Conservation (phyloP, 805 yeast genomes). For the Yarrowia sp. region DNA sequence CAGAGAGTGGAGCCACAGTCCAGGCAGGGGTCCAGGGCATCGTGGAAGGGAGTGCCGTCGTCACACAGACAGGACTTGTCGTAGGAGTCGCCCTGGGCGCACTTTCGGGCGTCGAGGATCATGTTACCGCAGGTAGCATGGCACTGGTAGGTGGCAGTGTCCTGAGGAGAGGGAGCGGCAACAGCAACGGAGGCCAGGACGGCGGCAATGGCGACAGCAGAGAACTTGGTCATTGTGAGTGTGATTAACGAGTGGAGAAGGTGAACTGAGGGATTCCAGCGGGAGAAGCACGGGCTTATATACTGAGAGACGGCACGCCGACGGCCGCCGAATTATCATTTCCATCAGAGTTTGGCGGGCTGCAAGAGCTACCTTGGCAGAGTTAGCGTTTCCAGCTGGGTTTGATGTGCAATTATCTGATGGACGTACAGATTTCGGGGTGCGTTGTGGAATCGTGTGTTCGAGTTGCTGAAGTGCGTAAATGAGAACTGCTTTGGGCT, state of each 20-base stretch:
- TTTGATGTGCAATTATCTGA: neutral
- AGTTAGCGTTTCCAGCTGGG: neutral
- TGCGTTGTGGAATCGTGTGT: too few relatives aligned
- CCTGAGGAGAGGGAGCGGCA: constrained; percentile 37
- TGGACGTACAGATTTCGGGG: too few relatives aligned
- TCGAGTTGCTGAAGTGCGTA: too few relatives aligned
- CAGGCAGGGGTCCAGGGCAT: neutral
- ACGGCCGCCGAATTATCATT: neutral
- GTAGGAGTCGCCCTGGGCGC: neutral
- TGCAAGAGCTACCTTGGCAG: neutral
- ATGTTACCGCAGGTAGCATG: constrained; percentile 24
- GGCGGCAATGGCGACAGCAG: constrained; percentile 53
- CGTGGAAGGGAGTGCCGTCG: neutral
- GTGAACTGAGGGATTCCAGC: neutral
- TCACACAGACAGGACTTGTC: constrained; percentile 17
- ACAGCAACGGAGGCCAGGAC: constrained; percentile 63
- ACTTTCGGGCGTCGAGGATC: constrained; percentile 21
- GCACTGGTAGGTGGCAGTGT: constrained; percentile 16
- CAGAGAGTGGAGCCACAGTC: constrained; percentile 22
- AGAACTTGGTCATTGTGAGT: constrained; percentile 22
- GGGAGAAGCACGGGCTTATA: neutral
- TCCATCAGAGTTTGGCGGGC: constrained; percentile 21
- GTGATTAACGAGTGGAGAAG: constrained; percentile 17
- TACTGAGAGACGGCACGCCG: neutral
- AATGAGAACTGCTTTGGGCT: neutral